Evolutionary conservation across 257 asterid species (phyloP), one percentile per base, ranked within the genome.

Genomic region (Capsicum pubescens): DNA sequence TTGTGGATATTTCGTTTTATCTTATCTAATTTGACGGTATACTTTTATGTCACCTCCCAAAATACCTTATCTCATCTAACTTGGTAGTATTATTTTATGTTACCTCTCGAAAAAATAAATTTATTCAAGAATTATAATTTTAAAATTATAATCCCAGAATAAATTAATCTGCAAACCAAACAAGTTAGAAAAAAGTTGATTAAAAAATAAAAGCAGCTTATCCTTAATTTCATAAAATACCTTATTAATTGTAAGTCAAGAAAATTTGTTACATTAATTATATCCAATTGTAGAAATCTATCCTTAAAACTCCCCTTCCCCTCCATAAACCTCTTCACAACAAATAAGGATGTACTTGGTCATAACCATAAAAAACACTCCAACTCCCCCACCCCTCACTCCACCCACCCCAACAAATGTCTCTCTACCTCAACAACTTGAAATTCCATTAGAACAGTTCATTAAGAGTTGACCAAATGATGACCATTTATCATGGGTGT

Each of bases 281-380:
- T 39, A 76, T 76, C 21, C n/a, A 52, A 74, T 74, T 7, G 13
- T 76, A 52, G 60, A 52, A 69, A 76, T 44, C 52, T 54, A 52
- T 8, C 13, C 63, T 74, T n/a, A 50, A 74, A 50, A 19, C 12
- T 21, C 4, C 63, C 61, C 81, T 21, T 76, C 63, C 81, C 81
- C 63, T 52, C 63, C 63, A 76, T 76, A 76, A 76, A 76, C 81
- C 81, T 50, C 60, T 1, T 52, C 61, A 76, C 44, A 36, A 52
- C 14, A 74, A 50, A 19, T 50, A 36, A 68, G 14, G 1, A 50
- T 26, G 3, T 50, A 59, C 81, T 50, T 42, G 19, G 19, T 74
- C 7, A 39, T 44, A 50, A 50, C 60, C 21, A 74, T 50, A 74
- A 50, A 67, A 12, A n/a, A 11, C 9, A 0, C 11, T 3, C 46